These are phyloP conservation scores for Crithidia acanthocephali DNA, from an alignment of 208 protist genomes.

Conservation along the genomic window DNA sequence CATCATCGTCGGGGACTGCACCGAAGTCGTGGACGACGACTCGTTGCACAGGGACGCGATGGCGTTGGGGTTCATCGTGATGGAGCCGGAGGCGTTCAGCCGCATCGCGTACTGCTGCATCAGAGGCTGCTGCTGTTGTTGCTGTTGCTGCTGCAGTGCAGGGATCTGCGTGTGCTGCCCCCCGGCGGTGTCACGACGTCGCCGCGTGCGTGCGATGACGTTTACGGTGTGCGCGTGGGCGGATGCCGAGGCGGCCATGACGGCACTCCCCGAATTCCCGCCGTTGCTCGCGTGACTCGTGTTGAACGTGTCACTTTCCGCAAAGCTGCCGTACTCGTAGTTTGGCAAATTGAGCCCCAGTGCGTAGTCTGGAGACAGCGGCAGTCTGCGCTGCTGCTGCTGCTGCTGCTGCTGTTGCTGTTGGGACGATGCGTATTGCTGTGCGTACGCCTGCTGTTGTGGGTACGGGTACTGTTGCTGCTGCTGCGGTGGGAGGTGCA, in stretches of 20 bases:
- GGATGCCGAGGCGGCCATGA: not conserved
- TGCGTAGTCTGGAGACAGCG: not conserved
- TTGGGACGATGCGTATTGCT: too few relatives aligned
- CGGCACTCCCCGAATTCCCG: not conserved
- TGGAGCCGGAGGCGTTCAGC: not conserved
- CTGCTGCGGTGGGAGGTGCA: not conserved
- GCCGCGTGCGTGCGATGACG: conserved; percentile 15
- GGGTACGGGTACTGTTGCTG: not conserved
- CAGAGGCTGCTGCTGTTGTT: not conserved
- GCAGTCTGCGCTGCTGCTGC: not conserved
- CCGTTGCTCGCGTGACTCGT: conserved; percentile 5
- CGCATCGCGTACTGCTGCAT: not conserved
- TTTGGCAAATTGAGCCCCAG: not conserved
- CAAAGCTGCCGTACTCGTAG: conserved; percentile 1
- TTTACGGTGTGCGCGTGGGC: not conserved
- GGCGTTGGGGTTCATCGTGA: not conserved
- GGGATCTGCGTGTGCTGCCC: not conserved
- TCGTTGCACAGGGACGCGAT: not conserved
- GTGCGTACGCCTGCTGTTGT: too few relatives aligned
- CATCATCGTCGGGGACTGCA: conserved; percentile 9
- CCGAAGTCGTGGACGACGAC: conserved; percentile 9
- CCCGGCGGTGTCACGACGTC: not conserved
- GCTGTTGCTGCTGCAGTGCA: not conserved
- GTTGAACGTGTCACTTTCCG: conserved; percentile 7
- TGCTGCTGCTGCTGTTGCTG: conserved; percentile 7